Conservation (phyloP, 176 grass and related monocot genomes). For the Cenchrus fungigraminus region DNA sequence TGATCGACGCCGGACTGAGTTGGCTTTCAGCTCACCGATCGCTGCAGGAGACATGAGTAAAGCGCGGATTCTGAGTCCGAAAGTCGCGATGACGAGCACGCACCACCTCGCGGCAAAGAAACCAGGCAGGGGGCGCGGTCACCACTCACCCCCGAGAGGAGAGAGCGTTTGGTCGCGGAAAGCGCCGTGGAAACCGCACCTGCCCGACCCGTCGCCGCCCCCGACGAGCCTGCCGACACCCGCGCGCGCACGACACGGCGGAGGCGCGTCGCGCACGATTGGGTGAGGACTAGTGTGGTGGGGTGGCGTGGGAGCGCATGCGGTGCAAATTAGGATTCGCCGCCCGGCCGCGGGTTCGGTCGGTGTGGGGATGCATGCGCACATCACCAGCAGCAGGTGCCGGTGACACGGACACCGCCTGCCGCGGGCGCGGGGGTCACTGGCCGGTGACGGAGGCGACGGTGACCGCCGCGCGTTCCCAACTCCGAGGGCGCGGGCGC, state of each 20-base stretch:
- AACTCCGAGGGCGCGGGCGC: not conserved
- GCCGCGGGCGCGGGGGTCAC: too few species aligned
- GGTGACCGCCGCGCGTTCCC: not conserved
- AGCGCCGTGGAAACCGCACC: slow-evolving; percentile 27
- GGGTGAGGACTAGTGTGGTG: not conserved
- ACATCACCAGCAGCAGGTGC: not conserved
- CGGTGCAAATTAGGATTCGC: not conserved
- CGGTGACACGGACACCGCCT: not conserved
- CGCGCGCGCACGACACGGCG: not conserved
- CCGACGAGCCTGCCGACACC: slow-evolving; percentile 24
- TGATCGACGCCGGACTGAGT: not conserved
- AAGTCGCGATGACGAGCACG: slow-evolving; percentile 13
- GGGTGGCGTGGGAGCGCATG: not conserved
- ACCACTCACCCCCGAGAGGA: too few species aligned
- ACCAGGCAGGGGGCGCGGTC: not conserved
- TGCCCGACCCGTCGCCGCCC: not conserved
- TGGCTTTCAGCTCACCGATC: not conserved
- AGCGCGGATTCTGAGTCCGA: too few species aligned
- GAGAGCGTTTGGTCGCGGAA: slow-evolving; percentile 19
- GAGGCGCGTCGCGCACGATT: too few species aligned
- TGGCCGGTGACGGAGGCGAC: too few species aligned
- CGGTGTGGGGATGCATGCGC: not conserved
- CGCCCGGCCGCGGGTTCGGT: not conserved
- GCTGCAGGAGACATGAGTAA: not conserved
- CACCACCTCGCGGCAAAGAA: slow-evolving; percentile 3